Percentiles rank a stretch among this genome's conserved stretches.
Conservation (phyloP, 176 grass and related monocot genomes). For the Musa schizocarpa region DNA sequence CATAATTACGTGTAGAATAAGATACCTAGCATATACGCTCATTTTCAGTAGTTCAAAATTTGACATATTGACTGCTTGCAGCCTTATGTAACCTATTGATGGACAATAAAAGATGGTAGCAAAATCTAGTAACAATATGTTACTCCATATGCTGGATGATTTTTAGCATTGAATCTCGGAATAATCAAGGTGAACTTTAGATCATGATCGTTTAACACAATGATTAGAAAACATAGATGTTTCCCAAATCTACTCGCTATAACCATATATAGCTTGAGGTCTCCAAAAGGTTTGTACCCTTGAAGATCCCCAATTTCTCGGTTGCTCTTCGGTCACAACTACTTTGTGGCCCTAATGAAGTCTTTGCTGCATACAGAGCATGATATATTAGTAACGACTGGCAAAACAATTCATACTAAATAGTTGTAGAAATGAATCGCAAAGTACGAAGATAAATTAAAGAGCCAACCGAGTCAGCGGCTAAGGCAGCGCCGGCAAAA, state of each 20-base stretch:
- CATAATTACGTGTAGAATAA: no score
- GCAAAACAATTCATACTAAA: not conserved
- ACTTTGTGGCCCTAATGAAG: not conserved
- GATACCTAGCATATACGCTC: not conserved
- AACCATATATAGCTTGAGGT: no score
- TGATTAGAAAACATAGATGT: no score
- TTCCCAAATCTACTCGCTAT: no score
- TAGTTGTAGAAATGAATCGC: not conserved
- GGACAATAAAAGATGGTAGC: no score
- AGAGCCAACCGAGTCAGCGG: constrained; percentile 42
- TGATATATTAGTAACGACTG: no score
- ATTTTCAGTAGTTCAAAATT: not conserved
- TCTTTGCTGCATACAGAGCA: not conserved
- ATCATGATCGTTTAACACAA: no score
- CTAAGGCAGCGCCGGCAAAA: constrained; percentile 53
- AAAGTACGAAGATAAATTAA: not conserved
- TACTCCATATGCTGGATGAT: not conserved
- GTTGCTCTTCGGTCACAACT: no score
- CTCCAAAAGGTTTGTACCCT: not conserved
- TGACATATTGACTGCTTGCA: not conserved
- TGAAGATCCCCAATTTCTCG: not conserved
- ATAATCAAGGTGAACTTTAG: not conserved
- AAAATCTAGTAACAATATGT: not conserved
- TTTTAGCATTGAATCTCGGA: not conserved
- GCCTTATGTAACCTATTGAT: no score